These are phyloP conservation scores for Sideroxylon spinosum DNA, from an alignment of 179 eudicot species.

Conservation along the genomic window DNA sequence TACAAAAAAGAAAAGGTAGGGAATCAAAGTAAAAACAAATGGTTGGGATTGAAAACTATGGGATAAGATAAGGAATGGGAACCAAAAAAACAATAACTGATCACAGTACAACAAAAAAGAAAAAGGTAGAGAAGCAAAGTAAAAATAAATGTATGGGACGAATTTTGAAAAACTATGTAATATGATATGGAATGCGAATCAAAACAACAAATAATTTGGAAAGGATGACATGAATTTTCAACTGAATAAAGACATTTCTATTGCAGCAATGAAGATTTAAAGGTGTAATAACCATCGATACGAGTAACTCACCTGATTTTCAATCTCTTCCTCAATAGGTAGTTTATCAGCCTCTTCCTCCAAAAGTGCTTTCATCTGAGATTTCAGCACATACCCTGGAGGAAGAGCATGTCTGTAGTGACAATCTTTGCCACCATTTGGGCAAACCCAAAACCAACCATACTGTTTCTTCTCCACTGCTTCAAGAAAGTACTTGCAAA, in stretches of 20 bases:
- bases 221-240: not conserved
- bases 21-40: not conserved
- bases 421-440: constrained; percentile 86
- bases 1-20: not conserved
- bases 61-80: not conserved
- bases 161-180: not conserved
- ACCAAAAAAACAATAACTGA: not conserved
- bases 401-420: constrained; percentile 95
- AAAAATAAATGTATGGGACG: not conserved
- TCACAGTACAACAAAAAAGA: not conserved
- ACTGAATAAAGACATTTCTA: not conserved
- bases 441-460: constrained; percentile 98
- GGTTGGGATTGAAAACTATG: not conserved
- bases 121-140: not conserved
- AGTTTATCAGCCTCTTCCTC: constrained; percentile 81
- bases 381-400: constrained; percentile 80
- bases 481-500: constrained; percentile 81
- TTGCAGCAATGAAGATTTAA: not conserved
- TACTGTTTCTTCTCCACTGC: constrained; percentile 96
- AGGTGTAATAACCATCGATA: not conserved
- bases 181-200: not conserved
- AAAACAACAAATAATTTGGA: not conserved
- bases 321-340: constrained; percentile 87
- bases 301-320: constrained; percentile 53
- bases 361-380: constrained; percentile 93